A percentile compares a stretch with the other conserved stretches of the same genome.
Evolutionary conservation across 306 rosid genomes (phyloP).

Genomic region (Fagus sylvatica): DNA sequence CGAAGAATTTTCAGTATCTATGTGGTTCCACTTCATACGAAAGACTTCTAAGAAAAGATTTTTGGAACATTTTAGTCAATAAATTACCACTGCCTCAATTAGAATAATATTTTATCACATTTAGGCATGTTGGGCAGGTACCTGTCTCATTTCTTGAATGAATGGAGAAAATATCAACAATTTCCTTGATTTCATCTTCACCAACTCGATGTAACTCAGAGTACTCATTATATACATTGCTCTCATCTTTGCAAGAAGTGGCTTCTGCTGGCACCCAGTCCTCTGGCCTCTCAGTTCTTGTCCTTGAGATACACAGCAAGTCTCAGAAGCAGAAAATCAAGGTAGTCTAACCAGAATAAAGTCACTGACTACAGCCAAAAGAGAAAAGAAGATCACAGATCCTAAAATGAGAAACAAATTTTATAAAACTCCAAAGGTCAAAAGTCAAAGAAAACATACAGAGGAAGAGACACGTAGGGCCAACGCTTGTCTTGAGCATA

Average conservation of each 20-base stretch:
- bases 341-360: slow-evolving; percentile 17
- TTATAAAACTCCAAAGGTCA: slow-evolving; percentile 1
- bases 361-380: slow-evolving; percentile 3
- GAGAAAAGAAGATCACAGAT: slow-evolving; percentile 12
- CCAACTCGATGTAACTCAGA: slow-evolving; percentile 36
- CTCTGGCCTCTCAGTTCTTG: slow-evolving; percentile 81
- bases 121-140: slow-evolving; percentile 29
- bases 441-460: slow-evolving; percentile 48
- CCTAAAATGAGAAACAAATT: slow-evolving; percentile 3
- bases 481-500: slow-evolving; percentile 98
- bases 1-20: background rate
- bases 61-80: slow-evolving; percentile 7
- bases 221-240: slow-evolving; percentile 14
- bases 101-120: slow-evolving; percentile 13
- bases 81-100: background rate
- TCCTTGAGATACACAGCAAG: slow-evolving; percentile 47
- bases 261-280: slow-evolving; percentile 92
- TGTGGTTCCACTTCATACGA: background rate
- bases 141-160: slow-evolving; percentile 56
- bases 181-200: slow-evolving; percentile 35
- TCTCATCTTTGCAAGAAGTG: slow-evolving; percentile 25
- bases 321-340: slow-evolving; percentile 29
- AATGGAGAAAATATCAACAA: slow-evolving; percentile 60
- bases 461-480: slow-evolving; percentile 83
- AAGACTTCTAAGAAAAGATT: background rate